Evolutionary conservation across 2,329 filamentous ascomycete genomes (phyloP), one percentile per base, ranked within the genome.

Genomic region (Alternaria dauci): DNA sequence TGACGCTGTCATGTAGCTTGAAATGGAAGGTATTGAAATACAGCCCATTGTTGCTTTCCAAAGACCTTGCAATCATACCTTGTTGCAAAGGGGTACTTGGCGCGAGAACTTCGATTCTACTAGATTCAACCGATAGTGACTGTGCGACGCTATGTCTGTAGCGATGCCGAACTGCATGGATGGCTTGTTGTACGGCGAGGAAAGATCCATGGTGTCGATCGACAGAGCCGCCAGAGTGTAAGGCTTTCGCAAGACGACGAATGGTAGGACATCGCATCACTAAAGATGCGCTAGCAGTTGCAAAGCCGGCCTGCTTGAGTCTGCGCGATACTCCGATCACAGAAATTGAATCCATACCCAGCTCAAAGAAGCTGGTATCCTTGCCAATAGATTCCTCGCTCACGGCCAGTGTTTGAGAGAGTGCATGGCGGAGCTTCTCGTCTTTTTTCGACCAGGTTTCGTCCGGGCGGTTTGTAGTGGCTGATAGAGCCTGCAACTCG

Each of bases 271-370:
- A 86, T 59, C 85, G 88, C 76, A 97, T 86, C 4, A 97, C 82
- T 1, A 87, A 67, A 0, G 91, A 88, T 1, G 92, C 86, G 8
- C 86, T 88, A 0, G 87, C 88, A 14, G 83, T 80, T 1, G 71
- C 34, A 53, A 93, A 86, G 0, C 92, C 91, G 2, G 81, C 81
- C 3, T 84, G 81, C 66, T 88, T 91, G 14, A 97, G 80, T 12
- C 83, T 76, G 5, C 85, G 83, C 0, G 90, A 85, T 30, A 97
- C 84, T 8, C 88, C 85, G 46, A 96, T 88, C 0, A 90, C 91
- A 0, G 92, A 93, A 16, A 97, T 93, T 0, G 94, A 97, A 71
- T 97, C 94, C 25, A 97, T 83, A 0, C 94, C 94, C 1, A 96
- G 81, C 65, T 96, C 92, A 68, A 95, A 96, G 18, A 97, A 86